Conservation (phyloP, 495 filamentous ascomycete genomes). For the Penicillium antarcticum region DNA sequence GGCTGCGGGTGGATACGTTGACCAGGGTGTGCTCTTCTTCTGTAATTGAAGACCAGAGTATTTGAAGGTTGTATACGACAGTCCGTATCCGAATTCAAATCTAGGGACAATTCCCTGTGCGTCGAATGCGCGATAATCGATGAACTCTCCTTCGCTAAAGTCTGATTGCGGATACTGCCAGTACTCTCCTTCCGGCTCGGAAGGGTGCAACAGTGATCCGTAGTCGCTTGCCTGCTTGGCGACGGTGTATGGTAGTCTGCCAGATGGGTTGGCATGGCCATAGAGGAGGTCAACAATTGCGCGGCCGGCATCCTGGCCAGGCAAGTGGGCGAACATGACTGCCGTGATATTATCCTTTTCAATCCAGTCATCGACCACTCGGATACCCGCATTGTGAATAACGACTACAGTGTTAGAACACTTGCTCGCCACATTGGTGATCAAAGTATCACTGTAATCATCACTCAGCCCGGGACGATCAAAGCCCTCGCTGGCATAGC, state of each 20-base stretch:
- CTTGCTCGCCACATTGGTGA: slow-evolving; percentile 47
- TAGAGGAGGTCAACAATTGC: slow-evolving; percentile 68
- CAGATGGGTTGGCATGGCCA: slow-evolving; percentile 65
- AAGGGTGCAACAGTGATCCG: slow-evolving; percentile 54
- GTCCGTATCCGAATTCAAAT: slow-evolving; percentile 66
- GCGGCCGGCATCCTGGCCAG: slow-evolving; percentile 71
- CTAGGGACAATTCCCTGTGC: slow-evolving; percentile 51
- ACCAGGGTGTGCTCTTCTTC: background rate
- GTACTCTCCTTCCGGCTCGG: slow-evolving; percentile 45
- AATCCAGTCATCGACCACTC: slow-evolving; percentile 47
- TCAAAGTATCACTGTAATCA: slow-evolving; percentile 39
- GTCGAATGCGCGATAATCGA: slow-evolving; percentile 69
- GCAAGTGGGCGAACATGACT: slow-evolving; percentile 68
- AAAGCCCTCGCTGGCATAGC: slow-evolving; percentile 54
- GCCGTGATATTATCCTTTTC: slow-evolving; percentile 58
- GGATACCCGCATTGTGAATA: slow-evolving; percentile 35
- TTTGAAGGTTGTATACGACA: slow-evolving; percentile 63
- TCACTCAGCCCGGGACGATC: slow-evolving; percentile 55
- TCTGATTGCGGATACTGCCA: slow-evolving; percentile 62
- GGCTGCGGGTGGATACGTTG: slow-evolving; percentile 4
- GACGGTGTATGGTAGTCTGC: slow-evolving; percentile 72
- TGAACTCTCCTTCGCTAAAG: slow-evolving; percentile 59
- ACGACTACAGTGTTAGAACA: slow-evolving; percentile 50
- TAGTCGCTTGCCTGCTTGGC: slow-evolving; percentile 64
- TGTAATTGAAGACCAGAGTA: slow-evolving; percentile 34